Conservation (phyloP, 2,329 filamentous ascomycete genomes). For the Clarireedia hainanense region DNA sequence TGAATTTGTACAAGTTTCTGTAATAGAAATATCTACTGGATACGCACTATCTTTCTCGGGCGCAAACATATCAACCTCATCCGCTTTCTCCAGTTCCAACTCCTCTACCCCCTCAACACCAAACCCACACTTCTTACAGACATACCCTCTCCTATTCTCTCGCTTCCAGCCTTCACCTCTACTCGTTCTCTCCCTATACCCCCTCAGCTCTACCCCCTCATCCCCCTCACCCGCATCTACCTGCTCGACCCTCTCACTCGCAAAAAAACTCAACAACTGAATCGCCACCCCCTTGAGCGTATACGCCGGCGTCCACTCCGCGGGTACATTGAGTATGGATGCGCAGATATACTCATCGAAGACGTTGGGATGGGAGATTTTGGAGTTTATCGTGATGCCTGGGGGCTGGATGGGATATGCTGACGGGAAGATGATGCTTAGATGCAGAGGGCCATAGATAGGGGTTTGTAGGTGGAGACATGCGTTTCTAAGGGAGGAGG, state of each 20-base stretch:
- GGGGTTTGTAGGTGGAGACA: constrained; percentile 39
- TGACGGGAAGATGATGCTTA: constrained; percentile 32
- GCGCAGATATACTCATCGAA: constrained; percentile 38
- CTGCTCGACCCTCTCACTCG: constrained; percentile 39
- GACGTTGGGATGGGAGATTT: constrained; percentile 39
- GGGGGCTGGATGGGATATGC: constrained; percentile 37
- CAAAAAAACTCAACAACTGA: constrained; percentile 45
- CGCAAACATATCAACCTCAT: too few relatives aligned
- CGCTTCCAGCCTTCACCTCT: background rate
- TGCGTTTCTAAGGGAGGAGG: constrained; percentile 30
- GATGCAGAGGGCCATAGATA: constrained; percentile 34
- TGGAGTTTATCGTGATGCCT: constrained; percentile 33
- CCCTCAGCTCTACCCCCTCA: constrained; percentile 20
- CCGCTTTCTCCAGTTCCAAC: too few relatives aligned
- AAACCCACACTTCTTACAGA: background rate
- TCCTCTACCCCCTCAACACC: background rate
- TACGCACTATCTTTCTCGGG: too few relatives aligned
- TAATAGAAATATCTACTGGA: too few relatives aligned
- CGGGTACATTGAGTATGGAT: constrained; percentile 35
- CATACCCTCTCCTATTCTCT: constrained; percentile 8
- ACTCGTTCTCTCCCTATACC: constrained; percentile 15
- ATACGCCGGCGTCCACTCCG: constrained; percentile 42
- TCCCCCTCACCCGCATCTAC: constrained; percentile 14
- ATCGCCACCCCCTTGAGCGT: constrained; percentile 42
- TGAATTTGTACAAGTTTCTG: too few relatives aligned